phyloP scores from a whole-genome alignment of 805 yeast species.

The Candida odintsovae region DNA sequence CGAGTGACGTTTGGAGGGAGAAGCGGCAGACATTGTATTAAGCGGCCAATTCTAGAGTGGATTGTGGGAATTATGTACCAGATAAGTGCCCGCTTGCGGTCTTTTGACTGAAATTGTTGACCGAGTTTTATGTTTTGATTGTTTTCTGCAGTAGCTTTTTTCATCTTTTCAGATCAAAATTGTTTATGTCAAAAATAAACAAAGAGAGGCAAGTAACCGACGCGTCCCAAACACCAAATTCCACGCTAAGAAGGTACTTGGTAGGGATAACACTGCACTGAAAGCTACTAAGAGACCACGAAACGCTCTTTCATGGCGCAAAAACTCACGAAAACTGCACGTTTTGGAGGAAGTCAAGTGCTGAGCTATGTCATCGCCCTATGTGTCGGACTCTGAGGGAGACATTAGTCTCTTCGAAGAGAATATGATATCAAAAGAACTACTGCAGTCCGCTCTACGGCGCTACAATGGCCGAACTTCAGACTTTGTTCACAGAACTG shows the following conservation, averaged over 20 bases:
- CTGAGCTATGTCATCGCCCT: constrained; percentile 1
- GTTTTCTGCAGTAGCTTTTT: no score
- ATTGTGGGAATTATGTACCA: neutral
- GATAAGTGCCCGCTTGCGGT: neutral
- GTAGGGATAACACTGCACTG: neutral
- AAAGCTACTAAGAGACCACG: neutral
- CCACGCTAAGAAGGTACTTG: neutral
- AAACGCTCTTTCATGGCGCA: neutral
- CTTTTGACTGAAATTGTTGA: neutral
- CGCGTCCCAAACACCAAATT: neutral
- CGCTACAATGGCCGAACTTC: neutral
- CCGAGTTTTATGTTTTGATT: neutral
- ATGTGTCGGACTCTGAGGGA: constrained; percentile 12
- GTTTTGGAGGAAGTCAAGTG: neutral
- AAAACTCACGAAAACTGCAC: neutral
- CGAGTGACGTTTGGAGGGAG: constrained; percentile 23
- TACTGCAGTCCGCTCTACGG: neutral
- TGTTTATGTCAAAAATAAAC: neutral
- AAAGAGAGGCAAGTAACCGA: neutral
- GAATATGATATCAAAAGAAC: neutral
- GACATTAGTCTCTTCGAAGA: constrained; percentile 2
- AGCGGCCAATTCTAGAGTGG: neutral
- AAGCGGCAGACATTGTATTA: constrained; percentile 3
- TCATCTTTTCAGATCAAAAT: no score
- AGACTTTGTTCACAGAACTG: neutral